phyloP scores from a whole-genome alignment of 257 asterid genomes.

The Fraxinus cuspidata region DNA sequence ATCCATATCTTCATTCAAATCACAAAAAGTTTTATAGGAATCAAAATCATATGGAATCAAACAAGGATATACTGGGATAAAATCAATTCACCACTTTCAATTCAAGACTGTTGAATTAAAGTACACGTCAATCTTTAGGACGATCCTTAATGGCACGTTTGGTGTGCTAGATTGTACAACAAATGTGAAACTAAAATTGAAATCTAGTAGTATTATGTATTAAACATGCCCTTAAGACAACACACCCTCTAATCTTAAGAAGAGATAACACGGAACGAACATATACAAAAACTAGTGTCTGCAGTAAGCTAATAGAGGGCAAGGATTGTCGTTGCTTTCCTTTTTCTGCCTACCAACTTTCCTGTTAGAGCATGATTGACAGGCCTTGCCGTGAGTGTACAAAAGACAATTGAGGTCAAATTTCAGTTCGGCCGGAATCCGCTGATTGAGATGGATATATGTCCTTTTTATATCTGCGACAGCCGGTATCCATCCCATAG shows the following conservation, averaged over 20 bases:
- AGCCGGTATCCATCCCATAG: conserved; percentile 71
- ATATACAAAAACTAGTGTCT: not conserved
- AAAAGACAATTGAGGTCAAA: conserved; percentile 87
- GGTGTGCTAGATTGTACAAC: not conserved
- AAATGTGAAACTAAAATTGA: not conserved
- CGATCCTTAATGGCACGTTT: not conserved
- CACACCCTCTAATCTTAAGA: not conserved
- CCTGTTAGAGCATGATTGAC: conserved; percentile 61
- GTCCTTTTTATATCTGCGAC: conserved; percentile 62
- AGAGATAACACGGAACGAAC: not conserved
- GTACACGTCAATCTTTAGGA: not conserved
- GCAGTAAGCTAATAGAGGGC: conserved; percentile 61
- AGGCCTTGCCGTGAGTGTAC: conserved; percentile 80
- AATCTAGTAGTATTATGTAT: not conserved
- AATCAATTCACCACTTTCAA: not conserved
- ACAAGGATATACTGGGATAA: not conserved
- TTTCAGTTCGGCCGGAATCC: conserved; percentile 73
- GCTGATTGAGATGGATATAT: conserved; percentile 66
- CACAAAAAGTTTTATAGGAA: not conserved
- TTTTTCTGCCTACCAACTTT: conserved; percentile 36
- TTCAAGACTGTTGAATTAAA: not conserved
- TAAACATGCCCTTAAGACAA: not conserved
- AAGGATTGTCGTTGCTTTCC: conserved; percentile 35
- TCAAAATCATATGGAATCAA: not conserved
- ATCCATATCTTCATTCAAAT: conserved; percentile 15